phyloP scores from a whole-genome alignment of 306 rosid genomes.

The Ceratonia siliqua region DNA sequence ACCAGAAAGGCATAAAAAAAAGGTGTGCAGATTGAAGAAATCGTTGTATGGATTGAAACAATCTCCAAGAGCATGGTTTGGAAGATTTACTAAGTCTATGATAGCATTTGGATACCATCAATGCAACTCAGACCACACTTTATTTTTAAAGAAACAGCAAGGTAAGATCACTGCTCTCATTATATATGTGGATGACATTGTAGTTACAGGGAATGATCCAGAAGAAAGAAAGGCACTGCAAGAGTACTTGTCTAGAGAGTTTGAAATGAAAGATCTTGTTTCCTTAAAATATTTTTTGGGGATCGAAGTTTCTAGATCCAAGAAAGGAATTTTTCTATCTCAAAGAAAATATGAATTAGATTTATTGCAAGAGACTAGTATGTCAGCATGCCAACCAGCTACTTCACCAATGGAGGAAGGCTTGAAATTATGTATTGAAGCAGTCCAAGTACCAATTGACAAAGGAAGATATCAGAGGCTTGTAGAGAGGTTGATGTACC shows the following conservation, averaged over 20 bases:
- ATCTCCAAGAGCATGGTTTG: background rate
- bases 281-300: background rate
- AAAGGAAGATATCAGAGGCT: background rate
- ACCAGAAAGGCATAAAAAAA: background rate
- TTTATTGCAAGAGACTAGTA: background rate
- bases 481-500: background rate
- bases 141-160: background rate
- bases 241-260: background rate
- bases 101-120: background rate
- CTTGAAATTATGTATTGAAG: background rate
- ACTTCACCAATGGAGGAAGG: slow-evolving; percentile 17
- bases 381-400: slow-evolving; percentile 20
- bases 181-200: background rate
- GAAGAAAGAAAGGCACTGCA: background rate
- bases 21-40: background rate
- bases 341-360: slow-evolving; percentile 6
- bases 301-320: background rate
- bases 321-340: slow-evolving; percentile 15
- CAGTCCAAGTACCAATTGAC: background rate
- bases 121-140: background rate
- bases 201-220: background rate
- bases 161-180: slow-evolving; percentile 9
- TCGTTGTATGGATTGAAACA: background rate
- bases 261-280: slow-evolving; percentile 27
- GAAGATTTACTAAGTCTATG: slow-evolving; percentile 3